Evolutionary conservation across 2,329 filamentous ascomycete species (phyloP).

Genomic region (Orbilia blumenaviensis): DNA sequence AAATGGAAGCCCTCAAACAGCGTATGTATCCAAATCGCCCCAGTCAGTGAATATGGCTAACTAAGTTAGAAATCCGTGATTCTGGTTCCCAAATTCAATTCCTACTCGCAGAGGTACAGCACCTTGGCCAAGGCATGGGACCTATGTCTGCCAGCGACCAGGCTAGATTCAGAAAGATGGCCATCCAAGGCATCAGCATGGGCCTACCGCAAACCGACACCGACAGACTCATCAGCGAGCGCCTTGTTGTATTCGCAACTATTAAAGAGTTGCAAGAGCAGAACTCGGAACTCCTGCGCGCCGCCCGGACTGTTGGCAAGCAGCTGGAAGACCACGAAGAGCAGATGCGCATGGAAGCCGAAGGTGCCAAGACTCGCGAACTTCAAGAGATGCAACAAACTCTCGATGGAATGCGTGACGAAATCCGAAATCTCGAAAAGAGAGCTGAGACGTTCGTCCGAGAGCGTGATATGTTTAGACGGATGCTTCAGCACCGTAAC

Average conservation of each 20-base stretch:
- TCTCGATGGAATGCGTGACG: conserved; percentile 81
- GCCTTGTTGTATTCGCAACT: conserved; percentile 88
- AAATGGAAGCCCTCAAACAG: conserved; percentile 81
- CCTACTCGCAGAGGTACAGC: conserved; percentile 84
- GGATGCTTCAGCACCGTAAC: conserved; percentile 80
- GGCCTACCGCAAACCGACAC: conserved; percentile 79
- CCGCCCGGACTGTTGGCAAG: conserved; percentile 80
- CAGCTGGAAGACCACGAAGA: conserved; percentile 55
- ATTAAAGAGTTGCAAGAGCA: conserved; percentile 85
- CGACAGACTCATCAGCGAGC: conserved; percentile 85
- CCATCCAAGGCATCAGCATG: conserved; percentile 76
- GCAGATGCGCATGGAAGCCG: conserved; percentile 64
- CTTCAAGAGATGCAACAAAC: conserved; percentile 77
- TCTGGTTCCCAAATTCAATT: conserved; percentile 89
- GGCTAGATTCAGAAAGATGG: conserved; percentile 78
- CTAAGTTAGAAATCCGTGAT: conserved; percentile 74
- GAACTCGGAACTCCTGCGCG: conserved; percentile 82
- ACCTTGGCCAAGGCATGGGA: conserved; percentile 79
- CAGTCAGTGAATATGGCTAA: conserved; percentile 1
- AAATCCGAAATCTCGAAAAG: conserved; percentile 77
- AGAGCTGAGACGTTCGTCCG: conserved; percentile 93
- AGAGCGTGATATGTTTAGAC: conserved; percentile 96
- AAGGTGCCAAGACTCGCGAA: conserved; percentile 71
- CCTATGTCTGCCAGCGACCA: conserved; percentile 76
- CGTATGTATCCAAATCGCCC: conserved; percentile 59